phyloP scores from a whole-genome alignment of 805 yeast genomes.

The Yamadazyma scolyti region DNA sequence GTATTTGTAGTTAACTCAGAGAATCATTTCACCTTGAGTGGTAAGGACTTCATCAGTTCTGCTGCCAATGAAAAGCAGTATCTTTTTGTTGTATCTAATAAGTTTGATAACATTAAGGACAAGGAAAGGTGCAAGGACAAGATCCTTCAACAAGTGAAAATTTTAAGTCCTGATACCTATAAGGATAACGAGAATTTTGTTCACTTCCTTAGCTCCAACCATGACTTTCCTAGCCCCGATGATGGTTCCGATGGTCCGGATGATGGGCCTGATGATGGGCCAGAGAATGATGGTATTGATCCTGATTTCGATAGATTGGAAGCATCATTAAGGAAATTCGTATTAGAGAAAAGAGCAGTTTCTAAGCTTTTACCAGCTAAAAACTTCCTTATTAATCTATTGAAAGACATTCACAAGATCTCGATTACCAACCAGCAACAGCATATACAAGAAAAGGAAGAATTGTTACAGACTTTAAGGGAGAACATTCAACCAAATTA shows the following conservation, averaged over 20 bases:
- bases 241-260: constrained; percentile 26
- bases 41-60: constrained; percentile 85
- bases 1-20: constrained; percentile 96
- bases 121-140: constrained; percentile 72
- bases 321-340: constrained; percentile 77
- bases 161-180: constrained; percentile 84
- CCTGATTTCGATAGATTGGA: constrained; percentile 78
- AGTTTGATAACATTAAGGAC: constrained; percentile 82
- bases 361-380: constrained; percentile 93
- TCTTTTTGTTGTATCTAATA: constrained; percentile 90
- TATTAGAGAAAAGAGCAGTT: constrained; percentile 81
- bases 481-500: constrained; percentile 60
- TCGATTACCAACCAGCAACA: constrained; percentile 61
- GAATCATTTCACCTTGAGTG: constrained; percentile 91
- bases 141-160: constrained; percentile 81
- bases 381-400: constrained; percentile 70
- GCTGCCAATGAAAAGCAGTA: constrained; percentile 90
- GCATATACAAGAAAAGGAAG: constrained; percentile 46
- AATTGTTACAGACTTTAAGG: constrained; percentile 36
- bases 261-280: constrained; percentile 21
- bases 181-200: constrained; percentile 88
- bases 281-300: constrained; percentile 25
- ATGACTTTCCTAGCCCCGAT: constrained; percentile 38
- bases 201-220: constrained; percentile 78
- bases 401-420: constrained; percentile 59